These are phyloP conservation scores for Podila clonocystis DNA, from an alignment of 192 early-diverging fungal species.

Conservation along the genomic window DNA sequence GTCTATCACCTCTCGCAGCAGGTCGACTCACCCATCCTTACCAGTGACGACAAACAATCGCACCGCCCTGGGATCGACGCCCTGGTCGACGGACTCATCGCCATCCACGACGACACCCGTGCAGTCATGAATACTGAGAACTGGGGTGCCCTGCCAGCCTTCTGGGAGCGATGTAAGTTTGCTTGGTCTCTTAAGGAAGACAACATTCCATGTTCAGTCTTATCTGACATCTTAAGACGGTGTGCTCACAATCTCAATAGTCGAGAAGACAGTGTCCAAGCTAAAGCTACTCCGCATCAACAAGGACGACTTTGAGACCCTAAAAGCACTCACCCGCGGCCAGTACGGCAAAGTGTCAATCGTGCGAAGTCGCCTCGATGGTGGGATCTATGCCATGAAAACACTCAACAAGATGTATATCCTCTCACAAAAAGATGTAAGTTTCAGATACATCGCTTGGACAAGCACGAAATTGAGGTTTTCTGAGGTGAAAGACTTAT, in stretches of 20 bases:
- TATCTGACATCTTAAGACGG: background rate
- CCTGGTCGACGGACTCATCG: constrained; percentile 42
- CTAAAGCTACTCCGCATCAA: constrained; percentile 66
- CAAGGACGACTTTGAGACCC: constrained; percentile 77
- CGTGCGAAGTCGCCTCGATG: constrained; percentile 75
- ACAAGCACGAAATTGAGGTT: constrained; percentile 58
- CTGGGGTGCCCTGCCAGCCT: constrained; percentile 47
- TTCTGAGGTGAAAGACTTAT: constrained; percentile 72
- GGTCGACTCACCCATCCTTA: background rate
- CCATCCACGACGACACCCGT: constrained; percentile 40
- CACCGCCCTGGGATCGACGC: constrained; percentile 38
- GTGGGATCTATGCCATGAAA: constrained; percentile 87
- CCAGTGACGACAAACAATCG: background rate
- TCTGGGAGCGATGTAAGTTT: constrained; percentile 45
- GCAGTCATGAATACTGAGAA: constrained; percentile 39
- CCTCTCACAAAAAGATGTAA: constrained; percentile 80
- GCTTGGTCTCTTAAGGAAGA: background rate
- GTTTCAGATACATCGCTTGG: constrained; percentile 76
- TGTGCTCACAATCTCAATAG: background rate
- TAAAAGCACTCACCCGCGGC: constrained; percentile 79
- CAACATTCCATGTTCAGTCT: background rate
- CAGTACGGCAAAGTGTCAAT: constrained; percentile 88
- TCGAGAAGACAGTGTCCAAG: constrained; percentile 38
- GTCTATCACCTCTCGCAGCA: constrained; percentile 25
- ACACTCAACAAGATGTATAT: constrained; percentile 76